Base-by-base conservation (phyloP, 371 early-diverging fungal species). In the Mucor racemosus region DNA sequence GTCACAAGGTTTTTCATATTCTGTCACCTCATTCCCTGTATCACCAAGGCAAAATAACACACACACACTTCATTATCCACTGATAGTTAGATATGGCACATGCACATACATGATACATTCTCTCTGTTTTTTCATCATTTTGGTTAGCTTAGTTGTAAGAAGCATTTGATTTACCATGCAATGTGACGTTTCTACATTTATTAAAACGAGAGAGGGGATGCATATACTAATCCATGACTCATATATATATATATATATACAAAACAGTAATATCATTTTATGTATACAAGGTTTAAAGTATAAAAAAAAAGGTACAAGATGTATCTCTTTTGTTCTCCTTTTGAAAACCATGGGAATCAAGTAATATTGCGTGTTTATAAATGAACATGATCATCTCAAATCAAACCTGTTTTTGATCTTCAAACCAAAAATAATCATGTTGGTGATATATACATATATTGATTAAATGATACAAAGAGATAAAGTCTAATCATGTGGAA, bases 51-150 rank as follows among this genome's bases (percentile, higher is more conserved):
- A 55, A 36, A 58, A 17, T 10, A 31, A 34, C 15, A 55, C 19
- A 36, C 39, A 21, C 58, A 58, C 17, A 40, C 58, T 21, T 38
- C 60, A 42, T 60, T 50, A 48, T 17, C 61, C 62, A 53, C 62
- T 50, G 62, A 62, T 62, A 62, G 53, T 36, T 46, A 48, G 34
- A 42, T 59, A 42, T 19, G 21, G 60, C 60, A 60, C 53, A 62
- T 62, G 62, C 53, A 44, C 53, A 39, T 62, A 39, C 62, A 62
- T 62, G 62, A 62, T 62, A 50, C 62, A 62, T 62, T 62, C 39
- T 62, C 62, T 44, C 34, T 35, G 21, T 36, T 26, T 26, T 26
- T 26, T 26, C 26, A 46, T 50, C 50, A 34, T 31, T 26, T 21
- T 60, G 46, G 61, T 60, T 62, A 62, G 50, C 50, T 62, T 62